Conservation (phyloP, 2,329 filamentous ascomycete species). For the Lizonia empirigonia region DNA sequence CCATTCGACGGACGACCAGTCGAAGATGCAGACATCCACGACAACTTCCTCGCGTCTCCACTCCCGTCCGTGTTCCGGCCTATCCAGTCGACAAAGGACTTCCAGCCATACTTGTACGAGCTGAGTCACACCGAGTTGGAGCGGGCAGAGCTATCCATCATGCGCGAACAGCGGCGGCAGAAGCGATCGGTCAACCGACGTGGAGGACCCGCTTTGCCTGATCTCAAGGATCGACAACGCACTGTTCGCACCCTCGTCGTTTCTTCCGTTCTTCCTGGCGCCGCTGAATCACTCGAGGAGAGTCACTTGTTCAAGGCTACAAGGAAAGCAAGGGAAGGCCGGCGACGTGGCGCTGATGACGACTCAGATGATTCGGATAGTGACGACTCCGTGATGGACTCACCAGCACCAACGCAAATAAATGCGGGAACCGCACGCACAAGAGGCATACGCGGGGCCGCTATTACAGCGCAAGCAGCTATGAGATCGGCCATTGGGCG, state of each 20-base stretch:
- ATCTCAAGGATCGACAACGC: slow-evolving; percentile 91
- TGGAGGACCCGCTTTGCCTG: slow-evolving; percentile 90
- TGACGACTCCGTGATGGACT: slow-evolving; percentile 84
- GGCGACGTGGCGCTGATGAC: slow-evolving; percentile 67
- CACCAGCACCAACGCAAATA: slow-evolving; percentile 74
- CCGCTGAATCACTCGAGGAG: slow-evolving; percentile 78
- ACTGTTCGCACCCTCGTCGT: slow-evolving; percentile 93
- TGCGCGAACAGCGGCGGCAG: slow-evolving; percentile 89
- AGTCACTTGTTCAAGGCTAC: slow-evolving; percentile 79
- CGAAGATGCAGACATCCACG: slow-evolving; percentile 86
- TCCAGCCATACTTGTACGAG: slow-evolving; percentile 90
- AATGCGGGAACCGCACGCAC: slow-evolving; percentile 80
- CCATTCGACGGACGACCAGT: slow-evolving; percentile 92
- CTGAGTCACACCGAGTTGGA: slow-evolving; percentile 89
- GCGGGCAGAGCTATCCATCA: slow-evolving; percentile 88
- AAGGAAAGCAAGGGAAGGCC: slow-evolving; percentile 52
- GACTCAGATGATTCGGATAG: slow-evolving; percentile 92
- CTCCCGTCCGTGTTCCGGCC: slow-evolving; percentile 83
- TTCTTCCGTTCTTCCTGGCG: slow-evolving; percentile 88
- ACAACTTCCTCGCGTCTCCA: slow-evolving; percentile 85
- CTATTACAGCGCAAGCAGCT: slow-evolving; percentile 82
- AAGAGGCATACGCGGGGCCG: slow-evolving; percentile 85
- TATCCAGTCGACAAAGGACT: slow-evolving; percentile 92
- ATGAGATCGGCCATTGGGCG: slow-evolving; percentile 77
- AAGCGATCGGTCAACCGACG: slow-evolving; percentile 94